Base-by-base conservation (phyloP, 495 filamentous ascomycete species). In the Halenospora varia region DNA sequence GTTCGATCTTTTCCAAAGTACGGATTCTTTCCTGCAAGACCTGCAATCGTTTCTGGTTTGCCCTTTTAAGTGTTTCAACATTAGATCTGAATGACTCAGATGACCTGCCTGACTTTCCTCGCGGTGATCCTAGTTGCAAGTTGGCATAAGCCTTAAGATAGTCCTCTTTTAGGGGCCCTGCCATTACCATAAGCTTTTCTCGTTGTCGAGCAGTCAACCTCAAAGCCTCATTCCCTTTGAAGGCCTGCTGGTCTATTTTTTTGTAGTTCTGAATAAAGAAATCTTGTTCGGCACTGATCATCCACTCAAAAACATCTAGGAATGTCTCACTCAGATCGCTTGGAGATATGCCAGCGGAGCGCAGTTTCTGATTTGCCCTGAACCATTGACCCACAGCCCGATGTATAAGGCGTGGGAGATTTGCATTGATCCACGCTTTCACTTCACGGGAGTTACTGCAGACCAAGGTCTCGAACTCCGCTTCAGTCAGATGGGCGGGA, bases 381-480 rank as follows among this genome's bases (percentile, higher is more conserved):
- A 18, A 17, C 47, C 52, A 52, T 10, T 51, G n/a, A 2, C 19
- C 19, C 13, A 56, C 25, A 50, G 57, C 20, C n/a, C 57, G 57
- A 22, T 44, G 26, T 9, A 22, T 26, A n/a, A 60, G n/a, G 1
- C 1, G 19, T 4, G 10, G 8, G n/a, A 48, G 15, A 25, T 56
- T 41, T n/a, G 35, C 18, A 1, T 51, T n/a, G 13, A 62, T 48
- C 53, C 53, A 62, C 9, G 6, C 20, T 19, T 19, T 6, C 13
- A 26, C 26, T 11, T 48, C 18, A 17, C 25, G 17, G 6, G 13
- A 25, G 2, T 57, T 13, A 45, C 20, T 48, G 48, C 25, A 57
- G 17, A 57, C 48, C 2, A 62, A 29, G 6, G 47, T 20, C 1
- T 52, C 25, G 44, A 62, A 62, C 26, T 62, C 59, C 2, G 10